These are phyloP conservation scores for Tephrocybe rancida DNA, from an alignment of 768 basidiomycete genomes.

Conservation along the genomic window DNA sequence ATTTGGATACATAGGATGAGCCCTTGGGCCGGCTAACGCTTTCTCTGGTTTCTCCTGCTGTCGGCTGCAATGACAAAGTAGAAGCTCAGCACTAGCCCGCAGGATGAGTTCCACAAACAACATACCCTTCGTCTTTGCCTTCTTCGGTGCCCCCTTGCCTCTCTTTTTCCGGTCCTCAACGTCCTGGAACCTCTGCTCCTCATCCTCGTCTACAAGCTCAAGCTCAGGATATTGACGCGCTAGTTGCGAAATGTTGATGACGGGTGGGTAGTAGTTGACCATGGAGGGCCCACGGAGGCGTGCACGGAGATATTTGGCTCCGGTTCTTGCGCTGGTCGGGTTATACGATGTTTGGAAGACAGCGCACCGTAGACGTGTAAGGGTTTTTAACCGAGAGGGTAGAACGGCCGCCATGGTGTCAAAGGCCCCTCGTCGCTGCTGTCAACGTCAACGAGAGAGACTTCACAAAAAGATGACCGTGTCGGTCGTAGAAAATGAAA, in stretches of 20 bases:
- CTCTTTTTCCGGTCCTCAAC: constrained; percentile 68
- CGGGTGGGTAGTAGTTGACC: constrained; percentile 77
- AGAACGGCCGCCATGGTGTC: constrained; percentile 34
- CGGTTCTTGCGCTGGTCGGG: constrained; percentile 78
- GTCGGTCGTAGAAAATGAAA: not conserved
- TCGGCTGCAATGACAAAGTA: constrained; percentile 37
- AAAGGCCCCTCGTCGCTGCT: not conserved
- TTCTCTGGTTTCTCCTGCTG: constrained; percentile 52
- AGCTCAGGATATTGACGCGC: constrained; percentile 55
- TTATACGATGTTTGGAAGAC: constrained; percentile 92
- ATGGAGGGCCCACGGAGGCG: constrained; percentile 86
- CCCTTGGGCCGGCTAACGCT: constrained; percentile 24
- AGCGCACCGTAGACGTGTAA: constrained; percentile 64
- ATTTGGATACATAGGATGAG: not conserved
- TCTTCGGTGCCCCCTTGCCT: constrained; percentile 85
- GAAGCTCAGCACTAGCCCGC: not conserved
- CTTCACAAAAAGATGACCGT: not conserved
- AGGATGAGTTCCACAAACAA: constrained; percentile 11
- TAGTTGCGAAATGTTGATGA: constrained; percentile 56
- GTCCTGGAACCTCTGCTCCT: constrained; percentile 69
- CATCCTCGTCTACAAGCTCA: constrained; percentile 64
- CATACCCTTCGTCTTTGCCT: constrained; percentile 71
- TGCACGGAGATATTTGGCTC: constrained; percentile 87
- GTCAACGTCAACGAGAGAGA: not conserved
- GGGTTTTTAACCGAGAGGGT: constrained; percentile 58